These are phyloP conservation scores for Rhizophagus prolifer DNA, from an alignment of 192 early-diverging fungal species.

Conservation along the genomic window DNA sequence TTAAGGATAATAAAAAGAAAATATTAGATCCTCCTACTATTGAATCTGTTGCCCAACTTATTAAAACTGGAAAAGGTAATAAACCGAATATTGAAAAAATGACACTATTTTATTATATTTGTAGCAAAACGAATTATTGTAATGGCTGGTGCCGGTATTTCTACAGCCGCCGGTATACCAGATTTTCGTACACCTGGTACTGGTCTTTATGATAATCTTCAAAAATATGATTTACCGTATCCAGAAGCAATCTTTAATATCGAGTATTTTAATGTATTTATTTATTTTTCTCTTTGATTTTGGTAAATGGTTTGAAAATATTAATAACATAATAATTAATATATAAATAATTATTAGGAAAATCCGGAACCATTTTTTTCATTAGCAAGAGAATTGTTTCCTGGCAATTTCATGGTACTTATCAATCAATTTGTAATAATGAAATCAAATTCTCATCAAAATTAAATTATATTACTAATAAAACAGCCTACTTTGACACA, in stretches of 20 bases:
- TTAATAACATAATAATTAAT: no score
- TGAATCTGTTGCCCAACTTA: constrained; percentile 43
- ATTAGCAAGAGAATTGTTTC: constrained; percentile 88
- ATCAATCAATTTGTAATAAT: background rate
- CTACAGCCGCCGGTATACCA: constrained; percentile 82
- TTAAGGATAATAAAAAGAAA: background rate
- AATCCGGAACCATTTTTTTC: constrained; percentile 87
- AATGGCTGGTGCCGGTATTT: constrained; percentile 92
- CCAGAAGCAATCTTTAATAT: constrained; percentile 96
- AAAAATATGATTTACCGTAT: constrained; percentile 86
- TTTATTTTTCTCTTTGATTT: background rate
- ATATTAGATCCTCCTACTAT: constrained; percentile 30
- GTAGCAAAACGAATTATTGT: constrained; percentile 72
- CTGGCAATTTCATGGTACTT: constrained; percentile 64
- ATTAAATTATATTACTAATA: background rate
- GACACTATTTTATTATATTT: background rate
- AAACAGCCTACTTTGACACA: constrained; percentile 80
- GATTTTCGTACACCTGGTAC: constrained; percentile 93
- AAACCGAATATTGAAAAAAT: background rate
- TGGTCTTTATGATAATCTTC: constrained; percentile 89
- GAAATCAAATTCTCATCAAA: background rate
- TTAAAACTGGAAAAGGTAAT: constrained; percentile 43
- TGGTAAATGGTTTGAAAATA: constrained; percentile 8
- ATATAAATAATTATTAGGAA: constrained; percentile 35
- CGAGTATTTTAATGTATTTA: constrained; percentile 70